These are phyloP conservation scores for Blastocrithidia nonstop DNA, from an alignment of 208 protist species.

Conservation along the genomic window DNA sequence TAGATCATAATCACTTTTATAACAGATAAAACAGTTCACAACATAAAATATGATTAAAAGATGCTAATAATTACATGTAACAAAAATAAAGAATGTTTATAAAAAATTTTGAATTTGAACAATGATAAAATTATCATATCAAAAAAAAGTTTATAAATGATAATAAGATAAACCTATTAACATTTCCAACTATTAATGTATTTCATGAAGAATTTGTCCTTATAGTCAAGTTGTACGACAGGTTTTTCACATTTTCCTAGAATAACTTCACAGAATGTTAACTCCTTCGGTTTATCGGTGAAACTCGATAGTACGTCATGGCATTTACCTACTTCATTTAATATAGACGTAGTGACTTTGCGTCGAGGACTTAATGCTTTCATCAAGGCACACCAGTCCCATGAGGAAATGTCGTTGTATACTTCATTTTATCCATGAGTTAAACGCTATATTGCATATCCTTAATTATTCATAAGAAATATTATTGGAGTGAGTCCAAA, in stretches of 20 bases:
- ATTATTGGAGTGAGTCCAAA: conserved; percentile 11
- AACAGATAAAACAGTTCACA: background rate
- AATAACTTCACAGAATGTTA: conserved; percentile 18
- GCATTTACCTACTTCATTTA: conserved; percentile 6
- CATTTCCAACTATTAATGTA: no score
- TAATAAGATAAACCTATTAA: conserved; percentile 1
- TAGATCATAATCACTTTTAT: conserved; percentile 3
- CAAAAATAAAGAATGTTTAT: conserved; percentile 2
- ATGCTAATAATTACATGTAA: no score
- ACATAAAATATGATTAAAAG: background rate
- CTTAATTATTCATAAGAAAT: conserved; percentile 36
- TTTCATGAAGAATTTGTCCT: no score
- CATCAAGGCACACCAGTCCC: conserved; percentile 16
- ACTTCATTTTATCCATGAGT: conserved; percentile 25
- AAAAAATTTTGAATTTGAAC: background rate
- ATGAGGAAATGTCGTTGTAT: conserved; percentile 32
- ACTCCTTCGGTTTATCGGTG: conserved; percentile 1
- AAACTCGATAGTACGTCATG: conserved; percentile 4
- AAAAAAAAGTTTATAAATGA: conserved; percentile 5
- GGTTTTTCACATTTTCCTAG: conserved; percentile 19
- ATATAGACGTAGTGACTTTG: conserved; percentile 7
- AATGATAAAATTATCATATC: background rate
- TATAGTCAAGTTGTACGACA: no score
- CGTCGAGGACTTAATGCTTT: conserved; percentile 8
- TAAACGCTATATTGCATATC: conserved; percentile 26